Evolutionary conservation across 768 basidiomycete species (phyloP), one percentile per base, ranked within the genome.

Genomic region (Pleurotus ostreatus): DNA sequence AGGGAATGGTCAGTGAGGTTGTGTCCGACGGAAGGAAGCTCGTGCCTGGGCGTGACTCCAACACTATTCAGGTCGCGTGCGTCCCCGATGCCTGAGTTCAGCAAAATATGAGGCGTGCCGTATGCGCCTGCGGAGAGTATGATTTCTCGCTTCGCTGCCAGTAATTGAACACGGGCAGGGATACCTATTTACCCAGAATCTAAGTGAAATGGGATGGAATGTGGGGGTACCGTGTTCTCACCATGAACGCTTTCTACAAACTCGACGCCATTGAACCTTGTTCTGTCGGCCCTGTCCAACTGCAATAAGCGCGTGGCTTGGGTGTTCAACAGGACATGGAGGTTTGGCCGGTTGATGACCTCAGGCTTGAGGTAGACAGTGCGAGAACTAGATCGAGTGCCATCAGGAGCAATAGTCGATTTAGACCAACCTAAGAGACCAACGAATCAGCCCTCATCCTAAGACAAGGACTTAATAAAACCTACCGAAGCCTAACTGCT

Each of bases 1-100:
- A 61, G 41, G 26, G 66, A 60, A 38, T 75, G 74, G 44, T 75
- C 72, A 13, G 64, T 55, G 3, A 74, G 59, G 52, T 73, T 72
- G 53, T 69, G 59, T 8, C 75, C 75, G 16, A 75, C 74, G 18
- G 65, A 62, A 2, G 74, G 74, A 13, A 67, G 61, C 11, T 68
- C 58, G n/a, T 74, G 67, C n/a, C 72, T 61, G 15, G 65, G 65
- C 5, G 74, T 63, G 2, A 71, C 73, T 9, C 70, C 71, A 15
- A 25, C 4, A 7, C 25, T 15, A 15, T 23, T 15, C 4, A 71
- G 60, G 20, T 55, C 39, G 5, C 46, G 48, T 2, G 54, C n/a
- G 34, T 67, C 56, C 7, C 73, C 73, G 52, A 74, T 74, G n/a
- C 71, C 71, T 25, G 70, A 72, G 34, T 67, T 63, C 25, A 70